phyloP scores from a whole-genome alignment of 352 stramenopile genomes.

The Globisporangium spiculum region DNA sequence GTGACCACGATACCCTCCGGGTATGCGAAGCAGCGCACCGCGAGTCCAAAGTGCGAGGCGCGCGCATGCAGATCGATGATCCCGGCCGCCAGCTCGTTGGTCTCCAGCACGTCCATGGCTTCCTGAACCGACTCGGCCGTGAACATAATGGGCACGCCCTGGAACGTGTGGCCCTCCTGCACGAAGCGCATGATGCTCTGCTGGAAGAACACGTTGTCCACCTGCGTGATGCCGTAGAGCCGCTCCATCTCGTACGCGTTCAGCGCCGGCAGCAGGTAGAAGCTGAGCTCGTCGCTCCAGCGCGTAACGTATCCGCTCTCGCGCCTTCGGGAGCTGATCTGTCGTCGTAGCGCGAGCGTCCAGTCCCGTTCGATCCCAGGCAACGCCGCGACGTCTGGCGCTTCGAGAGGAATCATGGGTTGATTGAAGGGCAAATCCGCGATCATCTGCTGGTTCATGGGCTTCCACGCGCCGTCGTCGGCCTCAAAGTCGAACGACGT shows the following conservation, averaged over 20 bases:
- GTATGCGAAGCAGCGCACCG: constrained; percentile 78
- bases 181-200: constrained; percentile 79
- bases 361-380: constrained; percentile 51
- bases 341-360: constrained; percentile 30
- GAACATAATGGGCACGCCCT: constrained; percentile 80
- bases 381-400: constrained; percentile 29
- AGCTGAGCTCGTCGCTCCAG: constrained; percentile 77
- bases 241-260: constrained; percentile 87
- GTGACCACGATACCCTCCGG: constrained; percentile 56
- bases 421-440: constrained; percentile 37
- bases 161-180: constrained; percentile 78
- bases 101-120: constrained; percentile 40
- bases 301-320: constrained; percentile 50
- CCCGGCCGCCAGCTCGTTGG: constrained; percentile 45
- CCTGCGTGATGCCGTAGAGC: constrained; percentile 51
- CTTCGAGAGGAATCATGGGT: constrained; percentile 22
- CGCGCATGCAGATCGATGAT: constrained; percentile 66
- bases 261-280: constrained; percentile 81
- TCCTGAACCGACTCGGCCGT: constrained; percentile 26
- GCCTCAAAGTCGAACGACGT: constrained; percentile 54
- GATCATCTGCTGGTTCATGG: constrained; percentile 49
- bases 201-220: constrained; percentile 84
- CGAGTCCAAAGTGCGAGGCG: constrained; percentile 62
- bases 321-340: constrained; percentile 41
- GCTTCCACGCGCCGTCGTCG: constrained; percentile 57